Base-by-base conservation (phyloP, 1,284 basidiomycete genomes). In the Lentinula novae-zelandiae region DNA sequence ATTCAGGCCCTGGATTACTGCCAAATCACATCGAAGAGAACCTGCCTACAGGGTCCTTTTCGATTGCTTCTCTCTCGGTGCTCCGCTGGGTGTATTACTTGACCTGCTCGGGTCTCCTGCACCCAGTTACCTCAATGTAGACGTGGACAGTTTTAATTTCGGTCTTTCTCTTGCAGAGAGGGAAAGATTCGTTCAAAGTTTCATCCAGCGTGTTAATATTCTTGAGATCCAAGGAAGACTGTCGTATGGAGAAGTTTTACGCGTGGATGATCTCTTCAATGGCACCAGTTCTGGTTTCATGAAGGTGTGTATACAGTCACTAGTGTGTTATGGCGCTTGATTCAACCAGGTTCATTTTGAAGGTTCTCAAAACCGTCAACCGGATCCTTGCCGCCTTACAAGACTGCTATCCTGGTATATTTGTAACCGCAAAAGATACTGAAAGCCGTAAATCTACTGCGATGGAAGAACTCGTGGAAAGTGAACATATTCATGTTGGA, bases 101-200 rank as follows among this genome's bases (percentile, higher is more conserved):
- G 71, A 73, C 55, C 69, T 77, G 17, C 65, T 77, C n/a, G 74
- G 76, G 13, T 72, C 73, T n/a, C 74, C 74, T 0, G 67, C 72
- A 5, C 69, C 70, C 1, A 65, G 66, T 50, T 63, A 71, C 44
- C 57, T 71, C 38, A 61, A 52, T n/a, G 66, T 69, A 13, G 64
- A 70, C 58, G 64, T 67, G 10, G 71, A 73, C 44, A 66, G 68
- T 20, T 71, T 72, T 57, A 68, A 74, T 55, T 69, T 72, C 60
- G 64, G 67, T 33, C 64, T 73, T 20, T 63, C 63, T 7, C 63
- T 71, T n/a, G 64, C 68, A 20, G 69, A 70, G 38, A 65, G 73
- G 44, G 67, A 69, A 62, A 60, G 55, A 51, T 72, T 71, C 53
- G 71, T 76, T 46, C 58, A 57, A 44, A 72, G 66, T 58, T 76